Percentiles rank a stretch among this genome's conserved stretches.
Conservation (phyloP, 2,329 filamentous ascomycete species). For the Mollisia scopiformis region DNA sequence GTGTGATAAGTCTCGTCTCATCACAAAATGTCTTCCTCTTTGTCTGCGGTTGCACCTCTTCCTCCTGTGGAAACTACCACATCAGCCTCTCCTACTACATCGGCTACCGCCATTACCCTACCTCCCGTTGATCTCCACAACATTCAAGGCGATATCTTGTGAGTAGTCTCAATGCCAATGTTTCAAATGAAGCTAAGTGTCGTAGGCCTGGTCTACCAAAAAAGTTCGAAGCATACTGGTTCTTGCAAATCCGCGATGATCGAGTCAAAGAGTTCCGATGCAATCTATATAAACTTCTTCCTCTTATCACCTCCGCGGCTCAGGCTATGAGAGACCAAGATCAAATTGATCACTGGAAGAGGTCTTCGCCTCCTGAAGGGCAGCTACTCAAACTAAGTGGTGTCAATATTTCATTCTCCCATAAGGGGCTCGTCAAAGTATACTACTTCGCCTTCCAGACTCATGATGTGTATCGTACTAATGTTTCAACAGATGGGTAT, state of each 20-base stretch:
- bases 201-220: background rate
- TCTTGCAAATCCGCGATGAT: background rate
- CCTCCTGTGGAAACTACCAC: background rate
- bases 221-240: background rate
- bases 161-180: background rate
- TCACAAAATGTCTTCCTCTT: background rate
- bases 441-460: background rate
- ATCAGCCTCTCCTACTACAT: background rate
- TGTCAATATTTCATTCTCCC: constrained; percentile 11
- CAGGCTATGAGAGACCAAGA: background rate
- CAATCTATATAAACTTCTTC: background rate
- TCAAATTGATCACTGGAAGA: background rate
- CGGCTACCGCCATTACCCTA: background rate
- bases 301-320: background rate
- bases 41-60: too few species aligned
- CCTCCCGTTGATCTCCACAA: background rate
- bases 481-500: background rate
- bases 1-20: background rate
- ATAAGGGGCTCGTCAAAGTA: constrained; percentile 1
- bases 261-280: background rate
- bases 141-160: constrained; percentile 1
- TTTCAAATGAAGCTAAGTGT: background rate
- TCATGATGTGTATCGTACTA: background rate
- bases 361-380: background rate
- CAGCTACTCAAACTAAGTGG: constrained; percentile 8